Evolutionary conservation across 2,329 filamentous ascomycete genomes (phyloP), one percentile per base, ranked within the genome.

Genomic region (Nannizzia gypsea): DNA sequence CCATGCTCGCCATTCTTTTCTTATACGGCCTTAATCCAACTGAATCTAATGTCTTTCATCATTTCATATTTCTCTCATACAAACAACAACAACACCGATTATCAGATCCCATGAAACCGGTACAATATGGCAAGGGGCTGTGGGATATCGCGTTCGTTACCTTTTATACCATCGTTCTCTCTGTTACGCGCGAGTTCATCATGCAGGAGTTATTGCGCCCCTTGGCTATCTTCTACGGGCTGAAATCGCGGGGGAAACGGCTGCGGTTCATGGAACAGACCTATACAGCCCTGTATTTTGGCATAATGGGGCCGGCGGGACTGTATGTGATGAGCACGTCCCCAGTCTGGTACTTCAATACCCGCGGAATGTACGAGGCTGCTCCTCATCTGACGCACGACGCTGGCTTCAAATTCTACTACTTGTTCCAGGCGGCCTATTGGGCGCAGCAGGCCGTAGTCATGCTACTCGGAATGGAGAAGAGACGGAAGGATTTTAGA

Each of bases 401-500:
- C 64, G 88, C 80, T 61, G 68, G 81, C 42, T 90, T 96, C 82
- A 97, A 97, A 79, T 90, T 92, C 62, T 97, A 96, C 77, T 97
- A 97, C 73, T 80, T 97, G 64, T 88, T 96, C 68, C 86, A 97
- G 76, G 92, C 90, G 46, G 88, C 88, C 65, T 97, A 96, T 80
- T 97, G 92, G 92, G 84, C 88, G 3, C 91, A 96, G 78, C 91
- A 96, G 77, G 88, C 87, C 57, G 88, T 97, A 66, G 91, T 96
- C n/a, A 78, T 96, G 62, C 69, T 95, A 61, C 78, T 96, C 58
- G 88, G 89, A 72, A 81, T 96, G 74, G 91, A 97, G 80, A 95
- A 95, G 79, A 90, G 88, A 34, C 80, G 91, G 62, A 96, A 96
- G 78, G 91, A 97, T 74, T 96, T 91, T 76, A 91, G 89, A 75